phyloP scores from a whole-genome alignment of 805 yeast genomes.

The Nakazawaea ernobii region DNA sequence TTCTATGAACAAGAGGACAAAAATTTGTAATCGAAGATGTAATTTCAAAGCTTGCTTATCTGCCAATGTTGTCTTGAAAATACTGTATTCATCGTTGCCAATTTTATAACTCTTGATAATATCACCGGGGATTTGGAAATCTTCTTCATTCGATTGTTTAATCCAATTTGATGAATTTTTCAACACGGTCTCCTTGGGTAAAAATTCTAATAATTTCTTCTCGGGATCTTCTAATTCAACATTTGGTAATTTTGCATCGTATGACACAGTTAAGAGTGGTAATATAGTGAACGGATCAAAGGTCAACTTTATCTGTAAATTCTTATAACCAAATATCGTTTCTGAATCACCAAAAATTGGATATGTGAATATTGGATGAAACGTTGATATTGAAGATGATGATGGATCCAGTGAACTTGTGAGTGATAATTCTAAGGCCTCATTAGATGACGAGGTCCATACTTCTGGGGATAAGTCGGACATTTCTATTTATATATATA shows the following conservation, averaged over 20 bases:
- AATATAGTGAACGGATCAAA: conserved; percentile 71
- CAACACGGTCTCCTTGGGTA: conserved; percentile 52
- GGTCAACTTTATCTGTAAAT: conserved; percentile 56
- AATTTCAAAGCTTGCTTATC: conserved; percentile 41
- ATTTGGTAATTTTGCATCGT: conserved; percentile 43
- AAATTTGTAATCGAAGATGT: conserved; percentile 68
- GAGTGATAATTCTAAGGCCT: conserved; percentile 52
- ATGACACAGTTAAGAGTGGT: conserved; percentile 65
- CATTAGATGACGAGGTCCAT: conserved; percentile 75
- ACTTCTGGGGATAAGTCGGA: conserved; percentile 41
- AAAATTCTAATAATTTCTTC: conserved; percentile 43
- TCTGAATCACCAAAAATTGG: conserved; percentile 93
- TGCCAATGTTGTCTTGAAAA: conserved; percentile 45
- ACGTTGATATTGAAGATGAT: conserved; percentile 47
- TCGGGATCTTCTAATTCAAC: conserved; percentile 56
- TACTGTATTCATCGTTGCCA: conserved; percentile 35
- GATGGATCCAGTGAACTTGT: conserved; percentile 45
- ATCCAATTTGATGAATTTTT: conserved; percentile 71
- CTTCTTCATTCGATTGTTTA: conserved; percentile 43
- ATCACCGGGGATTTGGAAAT: conserved; percentile 26
- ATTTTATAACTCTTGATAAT: conserved; percentile 26
- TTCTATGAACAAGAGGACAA: conserved; percentile 82
- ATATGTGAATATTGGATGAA: conserved; percentile 80
- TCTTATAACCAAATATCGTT: conserved; percentile 77
- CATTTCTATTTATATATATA: neutral